These are phyloP conservation scores for Euptelea pleiosperma DNA, from an alignment of 164 flowering plant species.

Conservation along the genomic window DNA sequence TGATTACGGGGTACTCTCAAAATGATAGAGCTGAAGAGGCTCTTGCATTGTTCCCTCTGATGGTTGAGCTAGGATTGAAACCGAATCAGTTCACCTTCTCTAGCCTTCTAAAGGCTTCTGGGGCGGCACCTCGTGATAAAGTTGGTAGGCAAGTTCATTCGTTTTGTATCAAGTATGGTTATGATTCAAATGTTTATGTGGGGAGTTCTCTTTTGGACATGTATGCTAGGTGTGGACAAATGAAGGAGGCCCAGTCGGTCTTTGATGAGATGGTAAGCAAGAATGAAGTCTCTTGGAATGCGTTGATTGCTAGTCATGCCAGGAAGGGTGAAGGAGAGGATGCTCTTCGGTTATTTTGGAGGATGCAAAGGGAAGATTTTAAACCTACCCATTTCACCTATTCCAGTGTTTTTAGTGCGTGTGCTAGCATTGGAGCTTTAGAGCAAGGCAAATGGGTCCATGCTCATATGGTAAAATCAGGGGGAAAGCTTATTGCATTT, in stretches of 20 bases:
- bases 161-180: constrained; percentile 42
- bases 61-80: constrained; percentile 42
- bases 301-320: constrained; percentile 71
- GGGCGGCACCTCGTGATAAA: constrained; percentile 13
- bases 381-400: constrained; percentile 58
- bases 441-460: constrained; percentile 79
- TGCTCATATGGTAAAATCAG: constrained; percentile 60
- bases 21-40: constrained; percentile 45
- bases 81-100: constrained; percentile 68
- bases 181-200: constrained; percentile 46
- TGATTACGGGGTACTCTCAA: constrained; percentile 60
- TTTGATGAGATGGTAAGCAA: constrained; percentile 41
- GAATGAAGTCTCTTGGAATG: constrained; percentile 81
- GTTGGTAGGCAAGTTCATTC: constrained; percentile 56
- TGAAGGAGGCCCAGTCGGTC: constrained; percentile 41
- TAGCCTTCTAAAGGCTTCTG: constrained; percentile 57
- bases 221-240: constrained; percentile 52
- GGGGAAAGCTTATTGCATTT: constrained; percentile 45
- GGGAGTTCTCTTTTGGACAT: constrained; percentile 63
- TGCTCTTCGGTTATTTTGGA: constrained; percentile 37
- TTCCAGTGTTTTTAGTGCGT: constrained; percentile 51
- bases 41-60: constrained; percentile 38
- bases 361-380: constrained; percentile 49
- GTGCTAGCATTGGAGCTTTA: constrained; percentile 54
- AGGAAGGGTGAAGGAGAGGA: constrained; percentile 51